Evolutionary conservation across 2,329 filamentous ascomycete genomes (phyloP), one percentile per base, ranked within the genome.

Genomic region (Cryphonectria nitschkei): DNA sequence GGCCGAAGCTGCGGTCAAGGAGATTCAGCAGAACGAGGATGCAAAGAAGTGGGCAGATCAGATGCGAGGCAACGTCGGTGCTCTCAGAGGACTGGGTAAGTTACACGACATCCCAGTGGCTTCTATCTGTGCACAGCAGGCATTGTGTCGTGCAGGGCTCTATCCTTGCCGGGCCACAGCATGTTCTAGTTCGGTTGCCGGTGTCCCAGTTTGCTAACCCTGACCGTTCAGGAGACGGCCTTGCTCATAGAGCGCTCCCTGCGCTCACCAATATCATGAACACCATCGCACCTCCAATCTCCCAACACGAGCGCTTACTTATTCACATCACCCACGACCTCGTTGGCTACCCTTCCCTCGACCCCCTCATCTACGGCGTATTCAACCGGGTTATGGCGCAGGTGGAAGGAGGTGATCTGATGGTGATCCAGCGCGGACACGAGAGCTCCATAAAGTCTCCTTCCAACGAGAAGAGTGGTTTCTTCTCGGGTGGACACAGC

Each of bases 381-480:
- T 99, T 99, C 84, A 92, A 92, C 69, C 91, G 94, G 68, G 95
- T 99, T 77, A 99, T 99, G 96, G 89, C 94, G n/a, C 96, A 99
- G 83, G 96, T 99, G 62, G 96, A 99, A 82, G 96, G 96, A 74
- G 96, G 96, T 69, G 96, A 98, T 77, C 86, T 99, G 26, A 87
- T 98, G 68, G 96, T 99, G 69, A 90, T 98, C 72, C 96, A 99
- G 82, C 93, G 95, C 52, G 96, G 96, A 29, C 92, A 94, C 73
- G 96, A 98, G 81, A 93, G 91, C 65, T 88, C 90, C 63, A 90
- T 89, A 41, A 87, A 87, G 58, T 89, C 89, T 85, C 71, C 75
- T 1, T 68, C 74, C 26, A 68, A 73, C 29, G 74, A 75, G 13
- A 74, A 75, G 67, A 60, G 69, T 39, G 86, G 86, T 54, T 87